These are phyloP conservation scores for Populus hybrid DNA, from an alignment of 441 rosid genomes.

Conservation along the genomic window DNA sequence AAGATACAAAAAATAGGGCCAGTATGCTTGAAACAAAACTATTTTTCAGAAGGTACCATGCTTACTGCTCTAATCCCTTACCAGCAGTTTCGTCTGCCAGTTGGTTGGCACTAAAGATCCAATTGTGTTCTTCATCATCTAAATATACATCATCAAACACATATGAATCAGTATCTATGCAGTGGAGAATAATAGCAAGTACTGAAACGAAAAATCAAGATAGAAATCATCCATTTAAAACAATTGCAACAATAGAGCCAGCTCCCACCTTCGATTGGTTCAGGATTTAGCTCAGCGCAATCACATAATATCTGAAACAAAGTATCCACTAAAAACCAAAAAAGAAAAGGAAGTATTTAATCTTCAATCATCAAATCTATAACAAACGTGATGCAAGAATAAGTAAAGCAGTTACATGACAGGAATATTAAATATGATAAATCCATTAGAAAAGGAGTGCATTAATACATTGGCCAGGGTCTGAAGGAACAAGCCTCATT, in stretches of 20 bases:
- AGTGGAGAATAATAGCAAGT: neutral
- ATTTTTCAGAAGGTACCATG: neutral
- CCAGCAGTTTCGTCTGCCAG: constrained; percentile 50
- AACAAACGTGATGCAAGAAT: neutral
- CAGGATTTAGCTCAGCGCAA: constrained; percentile 95
- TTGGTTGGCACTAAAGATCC: constrained; percentile 83
- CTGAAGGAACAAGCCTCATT: constrained; percentile 96
- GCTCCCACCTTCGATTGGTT: constrained; percentile 63
- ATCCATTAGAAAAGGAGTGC: neutral
- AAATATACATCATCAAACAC: constrained; percentile 10
- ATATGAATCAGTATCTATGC: neutral
- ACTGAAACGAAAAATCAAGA: neutral
- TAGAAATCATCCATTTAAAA: constrained; percentile 1
- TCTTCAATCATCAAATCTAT: neutral
- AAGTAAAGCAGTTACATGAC: neutral
- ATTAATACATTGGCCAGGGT: constrained; percentile 60
- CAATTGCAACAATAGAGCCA: neutral
- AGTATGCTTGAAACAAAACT: neutral
- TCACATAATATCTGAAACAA: constrained; percentile 81
- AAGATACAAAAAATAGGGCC: neutral
- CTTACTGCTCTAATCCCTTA: constrained; percentile 16
- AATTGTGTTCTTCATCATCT: constrained; percentile 44
- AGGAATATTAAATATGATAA: constrained; percentile 4
- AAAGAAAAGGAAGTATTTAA: neutral
- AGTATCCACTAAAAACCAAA: constrained; percentile 59